Evolutionary conservation across 2,329 filamentous ascomycete species (phyloP), one percentile per base, ranked within the genome.

Genomic region (Leptographium procerum): DNA sequence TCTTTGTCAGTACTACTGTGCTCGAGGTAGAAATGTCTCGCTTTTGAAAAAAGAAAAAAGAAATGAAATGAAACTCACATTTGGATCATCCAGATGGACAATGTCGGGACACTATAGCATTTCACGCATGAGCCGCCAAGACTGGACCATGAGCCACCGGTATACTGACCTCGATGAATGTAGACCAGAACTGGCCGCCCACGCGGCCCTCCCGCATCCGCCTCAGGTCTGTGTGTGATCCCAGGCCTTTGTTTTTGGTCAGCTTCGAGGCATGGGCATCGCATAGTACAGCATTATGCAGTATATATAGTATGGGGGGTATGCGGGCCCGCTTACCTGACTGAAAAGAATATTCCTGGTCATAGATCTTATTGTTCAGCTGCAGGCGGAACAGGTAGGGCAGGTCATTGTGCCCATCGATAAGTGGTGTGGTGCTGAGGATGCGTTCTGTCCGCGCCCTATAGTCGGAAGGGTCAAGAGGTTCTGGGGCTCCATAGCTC

Each of bases 371-470:
- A 52, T 69, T 69, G 24, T 68, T 64, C 26, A 68, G 55, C 52
- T 69, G 66, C 16, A 69, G 57, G 3, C 68, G 63, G n/a, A 69
- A 62, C 59, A 66, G 63, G 55, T 63, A 69, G 0, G 68, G 66
- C 9, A 69, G 57, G 43, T 69, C 68, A 40, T 69, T 69, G 61
- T 69, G 68, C 3, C 68, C 68, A 56, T 69, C 67, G 29, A 69
- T 68, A 9, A 69, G 55, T 11, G 57, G 57, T 26, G 57, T 58
- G 2, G 43, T 55, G 22, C n/a, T 29, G 22, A 57, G 48, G 16
- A 57, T 50, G 8, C n/a, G 47, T 29, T 51, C 29, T 22, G 48
- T 31, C 16, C 55, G 55, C 6, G 28, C 43, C 16, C 19, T 34
- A 13, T 31, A 57, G 48, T 57, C 55, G 24, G 55, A 43, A n/a